These are phyloP conservation scores for Xerocomus brunneocitrinus DNA, from an alignment of 768 basidiomycete genomes.

Conservation along the genomic window DNA sequence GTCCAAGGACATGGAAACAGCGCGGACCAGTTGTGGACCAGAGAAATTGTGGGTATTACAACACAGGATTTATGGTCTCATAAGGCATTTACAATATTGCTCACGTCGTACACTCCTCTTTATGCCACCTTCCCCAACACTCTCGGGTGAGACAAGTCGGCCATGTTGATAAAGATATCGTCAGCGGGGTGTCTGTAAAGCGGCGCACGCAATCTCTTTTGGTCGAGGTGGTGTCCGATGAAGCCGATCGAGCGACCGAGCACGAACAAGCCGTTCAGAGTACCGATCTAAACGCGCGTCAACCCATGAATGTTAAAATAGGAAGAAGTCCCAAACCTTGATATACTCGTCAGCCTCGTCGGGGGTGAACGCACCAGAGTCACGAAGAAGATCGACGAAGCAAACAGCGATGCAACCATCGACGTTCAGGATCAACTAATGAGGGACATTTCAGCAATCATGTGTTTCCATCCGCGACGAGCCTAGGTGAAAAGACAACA, in stretches of 20 bases:
- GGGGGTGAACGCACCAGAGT: conserved; percentile 88
- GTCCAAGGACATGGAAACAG: too few species aligned
- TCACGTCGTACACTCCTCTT: not conserved
- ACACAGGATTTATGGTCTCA: too few species aligned
- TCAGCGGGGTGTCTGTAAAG: conserved; percentile 94
- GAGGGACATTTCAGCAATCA: not conserved
- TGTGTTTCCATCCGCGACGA: not conserved
- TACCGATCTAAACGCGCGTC: conserved; percentile 55
- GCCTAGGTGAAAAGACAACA: not conserved
- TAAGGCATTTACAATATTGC: too few species aligned
- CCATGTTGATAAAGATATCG: conserved; percentile 95
- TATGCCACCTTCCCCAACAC: conserved; percentile 50
- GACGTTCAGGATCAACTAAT: conserved; percentile 88
- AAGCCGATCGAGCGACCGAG: conserved; percentile 97
- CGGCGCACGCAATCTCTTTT: conserved; percentile 89
- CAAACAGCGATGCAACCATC: conserved; percentile 95
- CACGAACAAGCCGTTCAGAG: conserved; percentile 95
- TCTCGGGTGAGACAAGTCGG: conserved; percentile 76
- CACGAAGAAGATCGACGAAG: conserved; percentile 91
- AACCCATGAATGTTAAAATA: not conserved
- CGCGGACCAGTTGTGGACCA: too few species aligned
- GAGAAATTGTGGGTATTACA: too few species aligned
- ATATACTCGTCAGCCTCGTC: conserved; percentile 98
- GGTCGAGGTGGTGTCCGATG: conserved; percentile 94
- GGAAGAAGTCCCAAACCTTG: conserved; percentile 42